Conservation (phyloP, 768 basidiomycete genomes). For the Cystofilobasidium capitatum region DNA sequence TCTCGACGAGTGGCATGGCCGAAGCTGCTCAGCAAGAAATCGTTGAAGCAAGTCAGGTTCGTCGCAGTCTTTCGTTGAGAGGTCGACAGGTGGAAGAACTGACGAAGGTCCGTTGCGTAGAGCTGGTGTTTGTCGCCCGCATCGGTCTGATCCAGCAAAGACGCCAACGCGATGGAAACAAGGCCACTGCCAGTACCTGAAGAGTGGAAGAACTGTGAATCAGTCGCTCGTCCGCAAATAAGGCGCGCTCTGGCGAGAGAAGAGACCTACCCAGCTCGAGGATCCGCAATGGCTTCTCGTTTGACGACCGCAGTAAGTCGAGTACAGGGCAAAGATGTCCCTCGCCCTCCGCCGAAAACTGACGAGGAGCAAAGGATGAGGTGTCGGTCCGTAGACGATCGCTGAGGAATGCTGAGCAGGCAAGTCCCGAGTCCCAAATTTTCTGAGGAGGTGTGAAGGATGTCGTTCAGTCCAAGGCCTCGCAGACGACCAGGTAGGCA, state of each 20-base stretch:
- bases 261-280: conserved; percentile 59
- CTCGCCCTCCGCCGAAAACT: conserved; percentile 27
- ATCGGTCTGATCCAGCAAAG: conserved; percentile 43
- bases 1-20: conserved; percentile 12
- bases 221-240: background rate
- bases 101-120: conserved; percentile 64
- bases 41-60: background rate
- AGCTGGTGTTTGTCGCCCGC: conserved; percentile 37
- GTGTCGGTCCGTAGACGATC: conserved; percentile 2
- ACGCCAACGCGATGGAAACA: conserved; percentile 57
- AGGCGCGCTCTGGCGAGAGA: background rate
- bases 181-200: conserved; percentile 78
- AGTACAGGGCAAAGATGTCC: conserved; percentile 39
- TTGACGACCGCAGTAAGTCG: background rate
- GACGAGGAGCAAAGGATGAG: background rate
- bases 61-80: no score
- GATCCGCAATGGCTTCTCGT: conserved; percentile 34
- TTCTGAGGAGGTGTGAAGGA: conserved; percentile 49
- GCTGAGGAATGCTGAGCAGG: conserved; percentile 68
- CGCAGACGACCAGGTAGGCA: background rate
- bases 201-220: no score
- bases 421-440: conserved; percentile 93
- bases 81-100: conserved; percentile 32
- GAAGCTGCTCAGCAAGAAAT: background rate
- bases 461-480: background rate